These are phyloP conservation scores for Phyllosticta citribraziliensis DNA, from an alignment of 2,329 filamentous ascomycete species.

Conservation along the genomic window DNA sequence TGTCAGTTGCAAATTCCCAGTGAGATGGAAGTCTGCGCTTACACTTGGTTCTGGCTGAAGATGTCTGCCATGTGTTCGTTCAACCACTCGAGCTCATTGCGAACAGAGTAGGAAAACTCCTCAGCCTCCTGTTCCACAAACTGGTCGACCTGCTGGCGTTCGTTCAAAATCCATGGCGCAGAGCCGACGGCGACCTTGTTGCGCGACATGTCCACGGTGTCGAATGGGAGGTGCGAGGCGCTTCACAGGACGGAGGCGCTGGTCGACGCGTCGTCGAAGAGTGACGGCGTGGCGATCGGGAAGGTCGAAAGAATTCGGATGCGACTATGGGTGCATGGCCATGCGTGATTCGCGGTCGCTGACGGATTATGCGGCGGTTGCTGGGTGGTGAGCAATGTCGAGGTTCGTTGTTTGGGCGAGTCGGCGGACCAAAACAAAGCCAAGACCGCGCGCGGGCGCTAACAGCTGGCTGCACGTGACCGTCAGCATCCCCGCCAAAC, in stretches of 20 bases:
- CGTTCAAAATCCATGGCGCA: conserved; percentile 72
- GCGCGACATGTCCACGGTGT: conserved; percentile 14
- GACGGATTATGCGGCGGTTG: background rate
- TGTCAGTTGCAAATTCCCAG: conserved; percentile 6
- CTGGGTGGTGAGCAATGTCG: background rate
- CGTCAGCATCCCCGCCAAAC: background rate
- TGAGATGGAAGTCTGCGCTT: conserved; percentile 32
- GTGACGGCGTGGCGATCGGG: background rate
- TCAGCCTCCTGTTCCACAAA: conserved; percentile 76
- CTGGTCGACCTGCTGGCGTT: conserved; percentile 67
- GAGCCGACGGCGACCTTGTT: conserved; percentile 58
- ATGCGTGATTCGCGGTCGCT: background rate
- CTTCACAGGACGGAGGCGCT: background rate
- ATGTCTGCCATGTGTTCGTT: conserved; percentile 98
- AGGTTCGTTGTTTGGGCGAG: background rate
- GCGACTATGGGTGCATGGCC: background rate
- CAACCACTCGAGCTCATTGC: conserved; percentile 94
- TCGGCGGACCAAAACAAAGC: background rate
- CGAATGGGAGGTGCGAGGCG: background rate
- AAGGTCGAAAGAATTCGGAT: background rate
- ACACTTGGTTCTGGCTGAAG: conserved; percentile 81
- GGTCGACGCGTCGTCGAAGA: background rate
- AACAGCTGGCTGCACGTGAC: background rate
- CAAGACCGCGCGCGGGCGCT: background rate
- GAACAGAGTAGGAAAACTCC: conserved; percentile 84